Evolutionary conservation across 2,329 filamentous ascomycete genomes (phyloP).

Genomic region (Fusarium stilboides): DNA sequence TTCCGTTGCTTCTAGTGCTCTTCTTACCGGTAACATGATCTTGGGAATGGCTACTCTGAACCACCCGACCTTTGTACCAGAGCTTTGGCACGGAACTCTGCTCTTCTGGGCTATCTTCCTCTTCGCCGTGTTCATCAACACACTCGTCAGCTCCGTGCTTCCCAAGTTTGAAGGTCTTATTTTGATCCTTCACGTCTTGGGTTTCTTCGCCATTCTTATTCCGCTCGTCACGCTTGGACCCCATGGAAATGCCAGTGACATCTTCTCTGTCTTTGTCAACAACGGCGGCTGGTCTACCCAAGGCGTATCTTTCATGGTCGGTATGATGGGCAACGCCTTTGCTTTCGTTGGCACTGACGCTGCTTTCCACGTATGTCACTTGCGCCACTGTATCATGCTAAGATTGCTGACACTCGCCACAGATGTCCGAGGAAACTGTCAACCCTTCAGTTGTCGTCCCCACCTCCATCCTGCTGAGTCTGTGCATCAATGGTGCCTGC

Average conservation of each 20-base stretch:
- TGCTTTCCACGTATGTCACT: slow-evolving; percentile 49
- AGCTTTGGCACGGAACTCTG: slow-evolving; percentile 65
- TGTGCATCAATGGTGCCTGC: slow-evolving; percentile 65
- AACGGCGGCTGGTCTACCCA: slow-evolving; percentile 60
- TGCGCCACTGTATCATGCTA: accelerated
- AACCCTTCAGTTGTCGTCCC: slow-evolving; percentile 67
- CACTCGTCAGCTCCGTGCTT: slow-evolving; percentile 60
- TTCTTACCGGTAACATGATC: slow-evolving; percentile 64
- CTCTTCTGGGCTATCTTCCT: slow-evolving; percentile 64
- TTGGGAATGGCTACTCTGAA: slow-evolving; percentile 51
- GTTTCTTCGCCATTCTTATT: slow-evolving; percentile 54
- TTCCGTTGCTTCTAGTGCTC: slow-evolving; percentile 54
- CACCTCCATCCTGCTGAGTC: slow-evolving; percentile 63
- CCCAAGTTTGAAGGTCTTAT: slow-evolving; percentile 67
- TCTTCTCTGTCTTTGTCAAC: slow-evolving; percentile 63
- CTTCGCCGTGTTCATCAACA: slow-evolving; percentile 66
- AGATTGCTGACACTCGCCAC: neutral
- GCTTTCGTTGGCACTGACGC: slow-evolving; percentile 54
- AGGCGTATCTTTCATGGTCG: slow-evolving; percentile 63
- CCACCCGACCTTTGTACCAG: slow-evolving; percentile 56
- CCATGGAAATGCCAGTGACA: slow-evolving; percentile 53
- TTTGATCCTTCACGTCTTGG: slow-evolving; percentile 63
- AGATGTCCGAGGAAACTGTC: slow-evolving; percentile 63
- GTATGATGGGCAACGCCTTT: slow-evolving; percentile 59
- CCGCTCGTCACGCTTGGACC: slow-evolving; percentile 52